Base-by-base conservation (phyloP, 2,329 filamentous ascomycete genomes). In the Epichloe coenophiala region DNA sequence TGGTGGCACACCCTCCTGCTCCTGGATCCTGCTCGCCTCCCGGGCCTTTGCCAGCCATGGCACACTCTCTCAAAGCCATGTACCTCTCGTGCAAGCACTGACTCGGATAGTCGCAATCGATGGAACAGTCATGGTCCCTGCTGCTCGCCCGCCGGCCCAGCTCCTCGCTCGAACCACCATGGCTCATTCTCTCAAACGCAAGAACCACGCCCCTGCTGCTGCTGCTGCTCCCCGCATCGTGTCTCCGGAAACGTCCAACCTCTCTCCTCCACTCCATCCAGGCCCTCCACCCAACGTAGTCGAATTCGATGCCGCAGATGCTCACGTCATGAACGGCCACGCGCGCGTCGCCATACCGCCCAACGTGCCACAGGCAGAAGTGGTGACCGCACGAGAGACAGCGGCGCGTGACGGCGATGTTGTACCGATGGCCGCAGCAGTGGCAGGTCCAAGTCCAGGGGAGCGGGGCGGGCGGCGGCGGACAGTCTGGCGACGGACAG, bases 361-460 rank as follows among this genome's bases (percentile, higher is more conserved):
- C 17, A 1, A 43, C 21, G 4, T 48, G 35, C 31, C 56, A 54
- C 23, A 58, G 61, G 58, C 70, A 70, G 53, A 65, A 61, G 33
- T 45, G 47, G 59, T 69, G 66, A 49, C 59, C 58, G 61, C 70
- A 70, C 39, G 63, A 58, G 44, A 73, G 63, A 48, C 71, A 68
- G 21, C 64, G 60, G 9, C 65, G 63, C 43, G 68, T 71, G 52
- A 56, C 60, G 46, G 56, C 54, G 6, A 68, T 51, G 41, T 52
- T 57, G 56, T 63, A 68, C 1, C 35, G 31, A 2, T 13, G 46
- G 12, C 40, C 15, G 58, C 68, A 71, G 11, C 27, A 1, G 54
- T 63, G 58, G 54, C 67, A 70, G 27, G 49, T 45, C 68, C 68
- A 70, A 31, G 47, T 45, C 64, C 63, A 69, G 43, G 59, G 27